These are phyloP conservation scores for Epichloe hybrida DNA, from an alignment of 2,329 filamentous ascomycete species.

Conservation along the genomic window DNA sequence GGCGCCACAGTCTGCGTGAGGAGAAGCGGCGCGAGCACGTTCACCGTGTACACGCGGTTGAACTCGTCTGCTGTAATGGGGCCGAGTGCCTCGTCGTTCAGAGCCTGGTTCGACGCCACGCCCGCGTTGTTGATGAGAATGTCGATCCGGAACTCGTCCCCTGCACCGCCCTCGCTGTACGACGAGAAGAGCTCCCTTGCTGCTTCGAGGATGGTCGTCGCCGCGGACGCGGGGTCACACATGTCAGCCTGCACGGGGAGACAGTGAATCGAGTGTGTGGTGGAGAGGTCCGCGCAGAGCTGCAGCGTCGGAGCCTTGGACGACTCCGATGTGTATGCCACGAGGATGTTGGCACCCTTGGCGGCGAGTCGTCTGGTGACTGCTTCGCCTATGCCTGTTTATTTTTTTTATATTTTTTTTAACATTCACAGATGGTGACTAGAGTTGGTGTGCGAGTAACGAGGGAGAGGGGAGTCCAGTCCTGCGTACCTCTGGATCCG, in stretches of 20 bases:
- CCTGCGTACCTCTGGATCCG: conserved; percentile 18
- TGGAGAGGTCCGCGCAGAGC: conserved; percentile 32
- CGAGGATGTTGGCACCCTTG: conserved; percentile 45
- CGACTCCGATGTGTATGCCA: conserved; percentile 45
- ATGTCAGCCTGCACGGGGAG: conserved; percentile 18
- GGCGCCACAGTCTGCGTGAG: conserved; percentile 60
- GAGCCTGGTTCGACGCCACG: conserved; percentile 48
- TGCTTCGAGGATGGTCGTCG: conserved; percentile 16
- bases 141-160: conserved; percentile 39
- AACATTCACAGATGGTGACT: too few relatives aligned
- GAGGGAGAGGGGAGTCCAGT: not conserved
- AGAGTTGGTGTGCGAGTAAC: too few relatives aligned
- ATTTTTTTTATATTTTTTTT: too few relatives aligned
- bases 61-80: conserved; percentile 51
- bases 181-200: conserved; percentile 15
- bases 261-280: conserved; percentile 25
- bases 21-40: conserved; percentile 69
- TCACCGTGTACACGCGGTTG: conserved; percentile 59
- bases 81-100: conserved; percentile 38
- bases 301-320: conserved; percentile 33
- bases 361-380: conserved; percentile 43
- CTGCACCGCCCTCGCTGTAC: conserved; percentile 8
- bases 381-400: conserved; percentile 39
- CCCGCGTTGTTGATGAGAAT: conserved; percentile 85
- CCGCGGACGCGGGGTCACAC: conserved; percentile 12